phyloP scores from a whole-genome alignment of 768 basidiomycete genomes.

The Tricholoma terreum region DNA sequence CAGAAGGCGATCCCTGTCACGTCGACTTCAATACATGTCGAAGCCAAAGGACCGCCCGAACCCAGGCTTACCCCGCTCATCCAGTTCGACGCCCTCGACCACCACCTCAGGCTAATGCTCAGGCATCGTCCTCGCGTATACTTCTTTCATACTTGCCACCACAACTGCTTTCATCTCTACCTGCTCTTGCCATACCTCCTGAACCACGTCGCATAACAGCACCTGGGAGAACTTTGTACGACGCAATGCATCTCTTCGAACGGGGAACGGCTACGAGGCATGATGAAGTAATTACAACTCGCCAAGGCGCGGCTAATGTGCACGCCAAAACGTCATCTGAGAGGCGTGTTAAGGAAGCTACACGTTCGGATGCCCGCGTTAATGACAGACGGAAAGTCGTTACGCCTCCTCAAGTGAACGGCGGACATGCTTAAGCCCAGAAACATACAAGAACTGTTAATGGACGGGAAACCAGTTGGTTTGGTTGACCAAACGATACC shows the following conservation, averaged over 20 bases:
- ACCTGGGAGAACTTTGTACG: neutral
- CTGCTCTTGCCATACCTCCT: neutral
- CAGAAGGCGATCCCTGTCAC: neutral
- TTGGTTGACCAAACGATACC: neutral
- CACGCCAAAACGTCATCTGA: too few relatives aligned
- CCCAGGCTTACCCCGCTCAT: neutral
- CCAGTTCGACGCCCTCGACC: too few relatives aligned
- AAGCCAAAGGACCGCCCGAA: neutral
- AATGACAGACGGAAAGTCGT: neutral
- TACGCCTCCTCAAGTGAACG: neutral
- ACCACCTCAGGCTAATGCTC: slow-evolving; percentile 24
- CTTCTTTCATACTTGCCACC: neutral
- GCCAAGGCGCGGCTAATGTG: neutral
- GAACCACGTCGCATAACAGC: neutral
- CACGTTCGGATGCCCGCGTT: neutral
- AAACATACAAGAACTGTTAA: neutral
- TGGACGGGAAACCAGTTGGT: neutral
- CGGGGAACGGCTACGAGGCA: too few relatives aligned
- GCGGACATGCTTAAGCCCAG: too few relatives aligned
- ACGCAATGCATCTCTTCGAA: neutral
- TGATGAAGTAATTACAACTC: neutral
- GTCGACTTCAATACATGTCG: neutral
- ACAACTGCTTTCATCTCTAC: too few relatives aligned
- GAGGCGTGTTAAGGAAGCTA: too few relatives aligned
- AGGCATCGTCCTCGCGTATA: slow-evolving; percentile 28